phyloP scores from a whole-genome alignment of 441 rosid genomes.

The Brassica hybrid region DNA sequence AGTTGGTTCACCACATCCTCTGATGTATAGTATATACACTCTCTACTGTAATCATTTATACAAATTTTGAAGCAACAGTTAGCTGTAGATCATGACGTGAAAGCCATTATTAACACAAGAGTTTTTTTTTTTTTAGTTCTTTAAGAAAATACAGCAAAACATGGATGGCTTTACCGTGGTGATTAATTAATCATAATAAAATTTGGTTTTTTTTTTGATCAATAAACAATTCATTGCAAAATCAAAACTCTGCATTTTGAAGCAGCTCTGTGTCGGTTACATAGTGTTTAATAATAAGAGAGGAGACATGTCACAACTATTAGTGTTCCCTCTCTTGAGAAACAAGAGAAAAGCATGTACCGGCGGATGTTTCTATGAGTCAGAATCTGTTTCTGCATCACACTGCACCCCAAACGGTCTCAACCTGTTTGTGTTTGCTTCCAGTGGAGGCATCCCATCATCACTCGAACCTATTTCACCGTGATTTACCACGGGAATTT shows the following conservation, averaged over 20 bases:
- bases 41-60: no score
- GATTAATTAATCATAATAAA: no score
- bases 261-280: slow-evolving; percentile 38
- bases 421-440: slow-evolving; percentile 78
- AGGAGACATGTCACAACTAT: neutral
- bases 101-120: no score
- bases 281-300: slow-evolving; percentile 12
- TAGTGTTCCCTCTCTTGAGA: neutral
- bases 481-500: slow-evolving; percentile 24
- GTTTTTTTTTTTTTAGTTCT: no score
- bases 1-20: no score
- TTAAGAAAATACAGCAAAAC: no score
- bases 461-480: slow-evolving; percentile 50
- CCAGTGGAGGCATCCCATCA: slow-evolving; percentile 80
- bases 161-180: no score
- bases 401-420: slow-evolving; percentile 55
- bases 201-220: neutral
- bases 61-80: no score
- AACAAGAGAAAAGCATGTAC: slow-evolving; percentile 14
- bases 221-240: slow-evolving; percentile 9
- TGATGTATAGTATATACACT: no score
- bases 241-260: slow-evolving; percentile 32
- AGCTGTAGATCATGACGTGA: no score
- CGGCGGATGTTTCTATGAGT: slow-evolving; percentile 26
- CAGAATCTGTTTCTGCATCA: slow-evolving; percentile 49